These are phyloP conservation scores for Candida freyschussii DNA, from an alignment of 1,139 yeast genomes.

Conservation along the genomic window DNA sequence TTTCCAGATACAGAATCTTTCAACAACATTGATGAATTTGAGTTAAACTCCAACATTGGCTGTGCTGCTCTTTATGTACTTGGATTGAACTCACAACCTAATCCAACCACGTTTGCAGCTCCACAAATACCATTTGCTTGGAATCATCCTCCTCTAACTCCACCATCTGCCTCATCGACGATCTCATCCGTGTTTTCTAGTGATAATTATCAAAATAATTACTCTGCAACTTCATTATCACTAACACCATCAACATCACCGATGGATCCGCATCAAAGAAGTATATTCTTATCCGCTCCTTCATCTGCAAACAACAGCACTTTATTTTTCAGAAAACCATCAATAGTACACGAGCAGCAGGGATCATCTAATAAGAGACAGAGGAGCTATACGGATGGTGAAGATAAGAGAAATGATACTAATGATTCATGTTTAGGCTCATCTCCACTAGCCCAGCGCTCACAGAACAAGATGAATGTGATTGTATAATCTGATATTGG, in stretches of 20 bases:
- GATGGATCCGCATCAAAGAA: conserved; percentile 13
- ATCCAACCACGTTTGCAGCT: conserved; percentile 8
- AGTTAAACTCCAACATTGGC: conserved; percentile 11
- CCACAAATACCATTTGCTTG: conserved; percentile 9
- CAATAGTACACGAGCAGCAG: conserved; percentile 5
- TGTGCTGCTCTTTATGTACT: conserved; percentile 16
- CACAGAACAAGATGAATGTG: conserved; percentile 21
- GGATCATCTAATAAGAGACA: conserved; percentile 11
- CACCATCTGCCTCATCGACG: conserved; percentile 25
- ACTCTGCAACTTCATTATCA: conserved; percentile 18
- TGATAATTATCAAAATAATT: conserved; percentile 12
- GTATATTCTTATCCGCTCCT: conserved; percentile 5
- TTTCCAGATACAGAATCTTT: conserved; percentile 18
- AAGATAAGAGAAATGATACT: conserved; percentile 7
- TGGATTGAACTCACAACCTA: conserved; percentile 16
- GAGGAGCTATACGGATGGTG: conserved; percentile 6
- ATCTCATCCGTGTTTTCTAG: conserved; percentile 23
- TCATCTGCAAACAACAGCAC: conserved; percentile 4
- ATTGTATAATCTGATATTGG: neutral
- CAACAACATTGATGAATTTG: conserved; percentile 12
- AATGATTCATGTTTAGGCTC: conserved; percentile 11
- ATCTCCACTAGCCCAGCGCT: conserved; percentile 23
- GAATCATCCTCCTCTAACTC: conserved; percentile 15
- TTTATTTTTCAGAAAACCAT: conserved; percentile 7
- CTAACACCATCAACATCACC: conserved; percentile 22